phyloP scores from a whole-genome alignment of 345 rosid species.

The Crucihimalaya himalaica region DNA sequence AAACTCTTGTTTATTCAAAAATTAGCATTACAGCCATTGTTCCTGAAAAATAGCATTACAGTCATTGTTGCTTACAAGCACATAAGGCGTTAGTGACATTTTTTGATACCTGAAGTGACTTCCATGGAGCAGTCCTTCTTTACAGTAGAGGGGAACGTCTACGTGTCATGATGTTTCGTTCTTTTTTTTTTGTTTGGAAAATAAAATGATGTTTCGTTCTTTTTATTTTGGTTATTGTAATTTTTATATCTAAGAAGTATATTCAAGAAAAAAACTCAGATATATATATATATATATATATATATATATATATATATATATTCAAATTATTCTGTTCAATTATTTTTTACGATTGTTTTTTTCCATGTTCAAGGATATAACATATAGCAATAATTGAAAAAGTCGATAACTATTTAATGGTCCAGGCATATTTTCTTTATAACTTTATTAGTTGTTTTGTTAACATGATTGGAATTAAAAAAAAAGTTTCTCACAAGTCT shows the following conservation, averaged over 20 bases:
- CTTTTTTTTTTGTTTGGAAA: too few species aligned
- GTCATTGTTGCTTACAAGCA: too few species aligned
- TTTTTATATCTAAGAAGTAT: not conserved
- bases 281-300: too few species aligned
- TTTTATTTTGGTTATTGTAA: too few species aligned
- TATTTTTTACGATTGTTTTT: too few species aligned
- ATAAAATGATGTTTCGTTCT: too few species aligned
- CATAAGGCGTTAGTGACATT: too few species aligned
- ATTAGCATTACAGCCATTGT: too few species aligned
- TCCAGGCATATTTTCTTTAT: constrained; percentile 12
- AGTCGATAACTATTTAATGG: not conserved
- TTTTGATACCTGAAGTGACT: too few species aligned
- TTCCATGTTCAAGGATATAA: not conserved
- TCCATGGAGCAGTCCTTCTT: not conserved
- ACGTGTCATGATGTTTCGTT: not conserved
- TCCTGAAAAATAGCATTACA: too few species aligned
- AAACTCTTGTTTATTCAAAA: too few species aligned
- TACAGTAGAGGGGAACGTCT: not conserved
- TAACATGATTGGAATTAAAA: not conserved
- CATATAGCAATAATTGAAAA: not conserved
- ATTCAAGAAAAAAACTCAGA: not conserved
- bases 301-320: not conserved
- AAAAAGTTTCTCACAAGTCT: not conserved
- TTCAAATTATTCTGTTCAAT: not conserved
- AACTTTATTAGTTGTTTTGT: not conserved